A percentile compares a stretch with the other conserved stretches of the same genome.
Evolutionary conservation across 2,329 filamentous ascomycete genomes (phyloP).

Genomic region (Lomentospora prolificans): DNA sequence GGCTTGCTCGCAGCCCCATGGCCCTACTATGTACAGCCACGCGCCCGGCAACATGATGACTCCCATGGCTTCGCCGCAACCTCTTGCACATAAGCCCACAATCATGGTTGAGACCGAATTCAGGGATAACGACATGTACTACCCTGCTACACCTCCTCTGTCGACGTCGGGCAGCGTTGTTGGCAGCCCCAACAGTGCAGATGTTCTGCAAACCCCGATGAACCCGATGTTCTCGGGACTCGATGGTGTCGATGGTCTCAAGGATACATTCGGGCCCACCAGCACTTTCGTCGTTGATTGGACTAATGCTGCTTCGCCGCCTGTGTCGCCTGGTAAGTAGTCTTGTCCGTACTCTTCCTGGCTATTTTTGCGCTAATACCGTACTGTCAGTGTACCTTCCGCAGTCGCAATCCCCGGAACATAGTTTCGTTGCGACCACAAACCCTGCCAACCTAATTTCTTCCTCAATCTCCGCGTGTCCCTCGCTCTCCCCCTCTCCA

Average conservation of each 20-base stretch:
- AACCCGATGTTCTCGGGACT: constrained; percentile 69
- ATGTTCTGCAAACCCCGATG: constrained; percentile 72
- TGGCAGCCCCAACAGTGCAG: constrained; percentile 73
- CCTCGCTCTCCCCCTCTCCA: constrained; percentile 79
- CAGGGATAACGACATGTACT: constrained; percentile 55
- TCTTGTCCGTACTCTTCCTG: too few relatives aligned
- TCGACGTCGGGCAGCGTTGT: constrained; percentile 77
- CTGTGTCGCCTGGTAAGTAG: constrained; percentile 83
- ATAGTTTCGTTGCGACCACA: neutral
- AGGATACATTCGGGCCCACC: constrained; percentile 61
- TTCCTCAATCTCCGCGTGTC: constrained; percentile 59
- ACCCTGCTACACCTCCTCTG: constrained; percentile 78
- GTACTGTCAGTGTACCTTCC: constrained; percentile 34
- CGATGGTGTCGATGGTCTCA: constrained; percentile 53
- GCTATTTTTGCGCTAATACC: constrained; percentile 30
- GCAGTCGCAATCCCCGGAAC: constrained; percentile 1
- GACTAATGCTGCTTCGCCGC: constrained; percentile 68
- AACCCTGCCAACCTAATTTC: constrained; percentile 56
- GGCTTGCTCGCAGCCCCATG: constrained; percentile 51
- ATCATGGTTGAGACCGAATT: constrained; percentile 74
- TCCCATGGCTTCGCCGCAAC: constrained; percentile 65
- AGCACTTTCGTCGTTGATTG: constrained; percentile 72
- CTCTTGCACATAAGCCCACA: constrained; percentile 64
- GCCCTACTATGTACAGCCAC: constrained; percentile 44
- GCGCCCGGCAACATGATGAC: constrained; percentile 46